Percentiles rank a stretch among this genome's conserved stretches.
These are phyloP conservation scores for Nicotiana obtusifolia DNA, from an alignment of 257 asterid genomes.

Conservation along the genomic window DNA sequence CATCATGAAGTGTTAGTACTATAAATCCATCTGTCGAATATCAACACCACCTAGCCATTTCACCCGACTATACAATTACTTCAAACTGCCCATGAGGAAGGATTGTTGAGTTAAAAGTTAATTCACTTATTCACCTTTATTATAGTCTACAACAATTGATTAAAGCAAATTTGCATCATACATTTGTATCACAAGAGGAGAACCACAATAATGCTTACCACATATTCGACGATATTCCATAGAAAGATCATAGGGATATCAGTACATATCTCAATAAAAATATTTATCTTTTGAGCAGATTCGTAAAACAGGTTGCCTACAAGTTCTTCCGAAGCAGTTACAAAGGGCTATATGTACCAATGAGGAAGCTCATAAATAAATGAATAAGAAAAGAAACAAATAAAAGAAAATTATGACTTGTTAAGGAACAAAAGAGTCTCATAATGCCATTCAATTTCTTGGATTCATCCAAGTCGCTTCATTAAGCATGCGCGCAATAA, in stretches of 20 bases:
- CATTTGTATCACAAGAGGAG: neutral
- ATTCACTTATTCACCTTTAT: neutral
- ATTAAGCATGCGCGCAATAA: too few relatives aligned
- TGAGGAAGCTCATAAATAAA: neutral
- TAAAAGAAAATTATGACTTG: neutral
- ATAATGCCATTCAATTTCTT: neutral
- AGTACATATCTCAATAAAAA: too few relatives aligned
- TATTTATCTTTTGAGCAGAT: conserved; percentile 56
- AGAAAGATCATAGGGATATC: conserved; percentile 26
- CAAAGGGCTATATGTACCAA: conserved; percentile 56
- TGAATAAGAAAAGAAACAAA: neutral
- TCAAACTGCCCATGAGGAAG: neutral
- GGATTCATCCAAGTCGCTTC: too few relatives aligned
- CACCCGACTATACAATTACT: neutral
- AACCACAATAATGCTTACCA: conserved; percentile 37
- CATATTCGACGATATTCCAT: conserved; percentile 88
- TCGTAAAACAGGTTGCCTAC: conserved; percentile 89
- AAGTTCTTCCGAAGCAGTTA: conserved; percentile 81
- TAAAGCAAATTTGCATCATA: conserved; percentile 3
- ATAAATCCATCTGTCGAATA: neutral
- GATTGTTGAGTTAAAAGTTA: neutral
- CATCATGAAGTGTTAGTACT: neutral
- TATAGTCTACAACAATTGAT: neutral
- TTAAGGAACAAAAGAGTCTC: conserved; percentile 35
- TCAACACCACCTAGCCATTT: neutral